phyloP scores from a whole-genome alignment of 768 basidiomycete genomes.

The Trametes meyenii region DNA sequence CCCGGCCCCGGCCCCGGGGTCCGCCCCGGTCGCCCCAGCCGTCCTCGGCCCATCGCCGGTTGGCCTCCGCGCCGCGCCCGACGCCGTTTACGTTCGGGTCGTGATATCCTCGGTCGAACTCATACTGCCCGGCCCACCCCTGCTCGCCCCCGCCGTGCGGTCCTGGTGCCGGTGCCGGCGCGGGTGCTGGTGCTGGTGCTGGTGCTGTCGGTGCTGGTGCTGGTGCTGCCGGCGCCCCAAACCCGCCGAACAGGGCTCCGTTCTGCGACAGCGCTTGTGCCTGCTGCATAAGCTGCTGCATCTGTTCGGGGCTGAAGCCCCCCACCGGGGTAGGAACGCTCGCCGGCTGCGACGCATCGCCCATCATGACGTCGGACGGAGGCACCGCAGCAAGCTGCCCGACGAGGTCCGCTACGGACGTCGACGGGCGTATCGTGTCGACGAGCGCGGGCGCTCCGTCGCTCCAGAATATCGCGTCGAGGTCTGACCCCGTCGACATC shows the following conservation, averaged over 20 bases:
- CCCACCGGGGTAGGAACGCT: conserved; percentile 40
- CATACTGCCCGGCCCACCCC: conserved; percentile 19
- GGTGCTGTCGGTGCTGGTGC: no score
- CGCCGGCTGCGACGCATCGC: conserved; percentile 36
- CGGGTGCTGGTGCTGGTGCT: no score
- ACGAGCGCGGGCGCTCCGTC: conserved; percentile 37
- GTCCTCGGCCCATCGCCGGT: conserved; percentile 46
- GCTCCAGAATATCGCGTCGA: conserved; percentile 67
- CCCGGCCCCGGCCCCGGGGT: conserved; percentile 55
- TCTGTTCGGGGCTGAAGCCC: conserved; percentile 57
- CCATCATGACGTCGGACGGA: conserved; percentile 44
- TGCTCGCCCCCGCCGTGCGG: conserved; percentile 26
- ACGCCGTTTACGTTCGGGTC: conserved; percentile 26
- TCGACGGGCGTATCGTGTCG: conserved; percentile 32
- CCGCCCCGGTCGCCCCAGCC: conserved; percentile 46
- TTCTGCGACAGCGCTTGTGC: conserved; percentile 36
- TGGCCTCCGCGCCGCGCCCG: conserved; percentile 23
- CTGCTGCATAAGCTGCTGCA: conserved; percentile 61
- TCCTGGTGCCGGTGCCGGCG: conserved; percentile 5
- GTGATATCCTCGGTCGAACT: conserved; percentile 27
- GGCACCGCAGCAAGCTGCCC: conserved; percentile 58
- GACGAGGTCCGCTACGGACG: conserved; percentile 72
- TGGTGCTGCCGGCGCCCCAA: conserved; percentile 2
- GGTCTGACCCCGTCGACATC: conserved; percentile 73
- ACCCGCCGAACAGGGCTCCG: conserved; percentile 13